Percentiles rank a stretch among this genome's conserved stretches.
These are phyloP conservation scores for Trypanosoma mega DNA, from an alignment of 208 protist species.

Conservation along the genomic window DNA sequence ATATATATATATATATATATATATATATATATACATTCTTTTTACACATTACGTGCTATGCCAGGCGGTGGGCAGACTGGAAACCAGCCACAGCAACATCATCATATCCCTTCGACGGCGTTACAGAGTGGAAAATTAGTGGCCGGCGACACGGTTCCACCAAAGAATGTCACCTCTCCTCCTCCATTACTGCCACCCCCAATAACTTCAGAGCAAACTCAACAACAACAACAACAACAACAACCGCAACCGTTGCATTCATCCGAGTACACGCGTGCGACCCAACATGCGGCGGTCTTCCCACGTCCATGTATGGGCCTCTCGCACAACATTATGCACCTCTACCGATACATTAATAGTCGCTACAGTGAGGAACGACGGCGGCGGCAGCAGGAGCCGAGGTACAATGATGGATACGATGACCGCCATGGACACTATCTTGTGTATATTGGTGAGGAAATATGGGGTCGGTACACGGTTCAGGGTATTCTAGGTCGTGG, in stretches of 20 bases:
- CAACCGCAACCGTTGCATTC: slow-evolving; percentile 3
- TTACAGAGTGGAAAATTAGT: too few relatives aligned
- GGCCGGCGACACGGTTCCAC: too few relatives aligned
- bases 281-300: background rate
- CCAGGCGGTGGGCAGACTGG: too few relatives aligned
- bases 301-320: slow-evolving; percentile 20
- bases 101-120: too few relatives aligned
- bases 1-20: too few relatives aligned
- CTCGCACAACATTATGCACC: slow-evolving; percentile 20
- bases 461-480: slow-evolving; percentile 80
- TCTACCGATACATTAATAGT: slow-evolving; percentile 24
- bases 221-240: slow-evolving; percentile 4
- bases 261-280: background rate
- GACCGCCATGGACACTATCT: slow-evolving; percentile 84
- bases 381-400: slow-evolving; percentile 12
- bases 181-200: too few relatives aligned
- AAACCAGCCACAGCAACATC: too few relatives aligned
- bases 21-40: too few relatives aligned
- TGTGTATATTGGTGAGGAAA: slow-evolving; percentile 63
- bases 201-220: too few relatives aligned
- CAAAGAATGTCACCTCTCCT: too few relatives aligned
- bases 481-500: slow-evolving; percentile 81
- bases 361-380: slow-evolving; percentile 25
- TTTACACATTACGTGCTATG: too few relatives aligned
- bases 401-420: slow-evolving; percentile 53